Evolutionary conservation across 176 grass and related monocot species (phyloP), one percentile per base, ranked within the genome.

Genomic region (Eragrostis curvula): DNA sequence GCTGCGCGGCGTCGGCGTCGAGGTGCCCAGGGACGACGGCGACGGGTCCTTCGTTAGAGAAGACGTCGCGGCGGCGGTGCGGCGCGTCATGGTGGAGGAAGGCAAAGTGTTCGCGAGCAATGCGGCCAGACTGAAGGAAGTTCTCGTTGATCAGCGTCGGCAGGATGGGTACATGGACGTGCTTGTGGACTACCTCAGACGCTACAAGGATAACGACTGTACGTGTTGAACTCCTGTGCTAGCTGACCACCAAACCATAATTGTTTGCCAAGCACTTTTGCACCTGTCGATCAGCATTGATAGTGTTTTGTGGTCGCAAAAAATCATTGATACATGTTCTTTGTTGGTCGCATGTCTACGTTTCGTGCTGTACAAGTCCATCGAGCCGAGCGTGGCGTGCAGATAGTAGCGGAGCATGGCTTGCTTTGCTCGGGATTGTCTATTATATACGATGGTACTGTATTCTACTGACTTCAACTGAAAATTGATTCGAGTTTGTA

Each of bases 111-210:
- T 89, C 0, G 21, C 43, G 0, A 15, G 5, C 43, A 91, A 81
- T 0, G 87, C 87, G 5, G 70, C 12, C 52, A 51, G 67, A 18
- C 11, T 87, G 8, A 43, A 70, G 39, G 52, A 57, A 1, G 24
- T 29, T 14, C 51, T 91, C 0, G 27, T 16, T 1, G 86, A 87
- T 8, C 21, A 23, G 17, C 16, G 0, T 2, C 57, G 36, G 6
- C 66, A 91, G n/a, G 83, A 94, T 25, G 49, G 24, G 27, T 85
- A 91, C 78, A 21, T 89, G 8, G 86, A 91, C 42, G 66, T 84
- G 9, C 68, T 94, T 1, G 82, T 77, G 3, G 79, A 13, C 2
- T n/a, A 12, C 1, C 25, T 92, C 0, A 65, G 16, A 13, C 66
- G 24, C 9, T 80, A 60, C 68, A 84, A 53, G 70, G 74, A 36